Evolutionary conservation across 306 rosid species (phyloP), one percentile per base, ranked within the genome.

Genomic region (Carpinus viminea): DNA sequence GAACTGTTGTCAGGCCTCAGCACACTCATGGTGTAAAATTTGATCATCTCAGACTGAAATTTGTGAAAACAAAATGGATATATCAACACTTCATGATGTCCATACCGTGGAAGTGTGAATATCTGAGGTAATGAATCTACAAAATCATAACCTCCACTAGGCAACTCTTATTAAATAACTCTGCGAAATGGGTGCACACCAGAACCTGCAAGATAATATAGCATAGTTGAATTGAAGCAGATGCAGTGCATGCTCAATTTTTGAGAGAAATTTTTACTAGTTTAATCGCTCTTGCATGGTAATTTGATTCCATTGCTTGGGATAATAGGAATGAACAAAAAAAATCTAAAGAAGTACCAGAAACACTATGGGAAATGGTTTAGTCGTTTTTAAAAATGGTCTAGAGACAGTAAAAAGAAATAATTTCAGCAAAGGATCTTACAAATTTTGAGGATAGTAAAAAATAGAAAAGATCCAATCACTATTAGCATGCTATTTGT

Each of bases 181-280:
- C 98, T 36, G 97, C 88, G 80, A 95, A 86, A 92, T 95, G 98
- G 73, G 98, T 95, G 86, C 97, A 91, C 85, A 90, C 89, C 34
- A 95, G 85, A 86, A 91, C 98, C 98, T 95, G 81, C 79, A 87
- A 73, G 82, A 72, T 62, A 55, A 70, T 55, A 10, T 20, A 78
- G 54, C 51, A 45, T 41, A 8, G 26, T 66, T 66, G 50, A 20
- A 38, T 41, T 38, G 21, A 66, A 66, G 50, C 47, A 66, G 26
- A 38, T 38, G 8, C 9, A 36, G 17, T 66, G 1, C 50, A 7
- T 36, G 72, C 51, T 36, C 26, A 12, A 36, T 38, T 38, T 38
- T 38, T 34, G n/a, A 1, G 21, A 64, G 43, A 64, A 64, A 16
- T 64, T 28, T 64, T 64, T 3, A 1, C 47, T 34, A 34, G 7